Conservation (phyloP, 83 land plant species). For the Picea engelmannii region DNA sequence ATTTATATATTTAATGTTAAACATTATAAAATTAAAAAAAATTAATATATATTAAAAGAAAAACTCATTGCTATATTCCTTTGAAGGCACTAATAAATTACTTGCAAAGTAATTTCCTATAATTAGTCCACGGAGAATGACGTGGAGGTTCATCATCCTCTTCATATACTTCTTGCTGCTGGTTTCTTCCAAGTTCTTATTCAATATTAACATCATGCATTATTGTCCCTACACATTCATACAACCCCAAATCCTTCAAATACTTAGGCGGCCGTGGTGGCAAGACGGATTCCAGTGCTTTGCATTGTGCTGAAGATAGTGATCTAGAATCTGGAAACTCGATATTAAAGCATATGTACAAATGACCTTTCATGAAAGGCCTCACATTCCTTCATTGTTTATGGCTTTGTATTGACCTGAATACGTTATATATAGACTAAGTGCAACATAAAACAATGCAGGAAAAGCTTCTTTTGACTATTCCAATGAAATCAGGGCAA, state of each 20-base stretch:
- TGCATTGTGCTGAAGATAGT: slow-evolving; percentile 37
- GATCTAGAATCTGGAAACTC: slow-evolving; percentile 67
- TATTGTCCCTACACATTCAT: slow-evolving; percentile 84
- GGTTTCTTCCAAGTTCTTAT: slow-evolving; percentile 74
- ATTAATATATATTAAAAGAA: no score
- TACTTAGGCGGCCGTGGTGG: slow-evolving; percentile 45
- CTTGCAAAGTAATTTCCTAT: no score
- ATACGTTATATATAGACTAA: no score
- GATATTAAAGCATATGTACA: slow-evolving; percentile 76
- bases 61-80: no score
- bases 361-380: slow-evolving; percentile 80
- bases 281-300: slow-evolving; percentile 59
- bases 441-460: no score
- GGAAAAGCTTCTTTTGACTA: no score
- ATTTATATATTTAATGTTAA: no score
- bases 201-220: slow-evolving; percentile 78
- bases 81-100: no score
- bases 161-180: slow-evolving; percentile 51
- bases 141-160: no score
- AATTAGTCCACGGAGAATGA: no score
- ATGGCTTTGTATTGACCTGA: slow-evolving; percentile 68
- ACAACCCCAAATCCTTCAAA: slow-evolving; percentile 74
- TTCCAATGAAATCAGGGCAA: no score
- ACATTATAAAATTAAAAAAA: no score
- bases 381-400: slow-evolving; percentile 39